Conservation (phyloP, 805 yeast species). For the Ascoidea asiatica region DNA sequence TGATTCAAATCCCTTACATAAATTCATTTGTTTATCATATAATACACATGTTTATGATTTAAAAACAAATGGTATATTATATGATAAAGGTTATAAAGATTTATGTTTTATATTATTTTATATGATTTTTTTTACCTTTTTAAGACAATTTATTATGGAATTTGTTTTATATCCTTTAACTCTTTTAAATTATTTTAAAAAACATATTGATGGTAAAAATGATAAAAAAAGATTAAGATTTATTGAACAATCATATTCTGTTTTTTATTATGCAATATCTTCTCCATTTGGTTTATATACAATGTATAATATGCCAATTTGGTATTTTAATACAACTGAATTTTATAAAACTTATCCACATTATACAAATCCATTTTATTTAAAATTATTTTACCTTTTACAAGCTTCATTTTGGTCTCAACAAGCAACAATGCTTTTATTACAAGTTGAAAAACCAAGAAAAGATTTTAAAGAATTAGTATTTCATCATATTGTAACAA, state of each 20-base stretch:
- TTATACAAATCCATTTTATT: constrained; percentile 47
- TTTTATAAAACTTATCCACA: constrained; percentile 82
- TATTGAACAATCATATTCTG: constrained; percentile 84
- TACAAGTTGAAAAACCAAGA: constrained; percentile 89
- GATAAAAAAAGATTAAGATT: constrained; percentile 57
- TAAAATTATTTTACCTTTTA: constrained; percentile 73
- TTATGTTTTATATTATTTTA: constrained; percentile 65
- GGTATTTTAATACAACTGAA: constrained; percentile 79
- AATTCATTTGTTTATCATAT: constrained; percentile 55
- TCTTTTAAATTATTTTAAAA: too few relatives aligned
- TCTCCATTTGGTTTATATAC: constrained; percentile 86
- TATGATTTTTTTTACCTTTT: constrained; percentile 79
- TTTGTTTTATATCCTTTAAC: constrained; percentile 66
- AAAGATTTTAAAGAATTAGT: constrained; percentile 87
- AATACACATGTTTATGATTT: constrained; percentile 44
- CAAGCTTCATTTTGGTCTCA: constrained; percentile 98
- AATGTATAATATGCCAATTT: constrained; percentile 71
- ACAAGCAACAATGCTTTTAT: constrained; percentile 69
- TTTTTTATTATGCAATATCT: constrained; percentile 63
- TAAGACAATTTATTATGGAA: constrained; percentile 87
- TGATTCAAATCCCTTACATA: constrained; percentile 44
- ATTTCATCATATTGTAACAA: constrained; percentile 86
- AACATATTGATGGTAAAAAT: constrained; percentile 34
- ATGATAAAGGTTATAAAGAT: constrained; percentile 84
- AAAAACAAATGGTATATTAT: constrained; percentile 23